Conservation (phyloP, 2,329 filamentous ascomycete species). For the Clarireedia monteithiana region DNA sequence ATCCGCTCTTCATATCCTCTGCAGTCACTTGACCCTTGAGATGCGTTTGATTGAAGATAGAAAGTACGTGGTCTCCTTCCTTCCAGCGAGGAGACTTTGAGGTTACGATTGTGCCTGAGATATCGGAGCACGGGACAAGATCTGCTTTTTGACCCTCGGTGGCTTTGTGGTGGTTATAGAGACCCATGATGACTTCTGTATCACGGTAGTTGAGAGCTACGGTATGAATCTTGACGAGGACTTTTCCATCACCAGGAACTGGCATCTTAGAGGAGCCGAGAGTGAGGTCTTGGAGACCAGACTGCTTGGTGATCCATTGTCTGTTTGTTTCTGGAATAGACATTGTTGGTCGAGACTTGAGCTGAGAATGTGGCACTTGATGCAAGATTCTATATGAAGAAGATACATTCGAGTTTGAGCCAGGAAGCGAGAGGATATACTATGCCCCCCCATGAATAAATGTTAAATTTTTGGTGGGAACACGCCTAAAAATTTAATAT, state of each 20-base stretch:
- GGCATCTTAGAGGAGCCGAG: conserved; percentile 39
- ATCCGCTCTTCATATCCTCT: conserved; percentile 37
- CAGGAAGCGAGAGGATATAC: neutral
- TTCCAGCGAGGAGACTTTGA: conserved; percentile 40
- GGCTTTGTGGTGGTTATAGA: conserved; percentile 58
- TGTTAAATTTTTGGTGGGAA: no score
- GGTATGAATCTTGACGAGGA: conserved; percentile 25
- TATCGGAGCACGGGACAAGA: conserved; percentile 58
- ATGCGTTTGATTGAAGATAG: conserved; percentile 53
- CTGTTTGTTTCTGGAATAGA: conserved; percentile 24
- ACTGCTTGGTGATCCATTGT: conserved; percentile 48
- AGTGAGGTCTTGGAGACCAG: conserved; percentile 47
- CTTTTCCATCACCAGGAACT: conserved; percentile 40
- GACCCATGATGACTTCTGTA: conserved; percentile 18
- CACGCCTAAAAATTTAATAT: no score
- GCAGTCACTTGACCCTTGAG: conserved; percentile 19
- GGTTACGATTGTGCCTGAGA: conserved; percentile 54
- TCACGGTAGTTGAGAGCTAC: conserved; percentile 26
- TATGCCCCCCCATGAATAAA: no score
- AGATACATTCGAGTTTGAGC: no score
- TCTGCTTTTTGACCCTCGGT: conserved; percentile 30
- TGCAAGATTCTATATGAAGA: no score
- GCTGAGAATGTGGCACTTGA: no score
- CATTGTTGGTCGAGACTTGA: neutral
- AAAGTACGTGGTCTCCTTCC: conserved; percentile 57